These are phyloP conservation scores for Spergularia marina DNA, from an alignment of 148 eudicot species.

Conservation along the genomic window DNA sequence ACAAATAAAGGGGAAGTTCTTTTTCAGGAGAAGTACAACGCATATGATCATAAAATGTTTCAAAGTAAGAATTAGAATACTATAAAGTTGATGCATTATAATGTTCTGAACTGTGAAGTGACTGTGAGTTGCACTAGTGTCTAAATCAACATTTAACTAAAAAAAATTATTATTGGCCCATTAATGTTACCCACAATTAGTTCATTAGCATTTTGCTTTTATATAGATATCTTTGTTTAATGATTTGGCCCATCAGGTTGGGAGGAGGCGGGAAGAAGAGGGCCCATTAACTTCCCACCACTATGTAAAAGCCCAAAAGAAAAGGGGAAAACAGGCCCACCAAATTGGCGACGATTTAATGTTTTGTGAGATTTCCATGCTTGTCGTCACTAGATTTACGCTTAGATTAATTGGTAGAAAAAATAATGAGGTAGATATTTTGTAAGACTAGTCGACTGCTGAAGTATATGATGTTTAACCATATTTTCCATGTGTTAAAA, in stretches of 20 bases:
- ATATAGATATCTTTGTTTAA: slow-evolving; percentile 5
- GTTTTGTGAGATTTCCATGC: neutral
- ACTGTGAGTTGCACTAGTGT: slow-evolving; percentile 16
- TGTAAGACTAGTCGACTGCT: neutral
- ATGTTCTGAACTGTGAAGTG: slow-evolving; percentile 8
- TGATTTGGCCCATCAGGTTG: slow-evolving; percentile 19
- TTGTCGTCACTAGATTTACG: slow-evolving; percentile 11
- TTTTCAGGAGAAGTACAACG: slow-evolving; percentile 25
- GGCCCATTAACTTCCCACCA: slow-evolving; percentile 6
- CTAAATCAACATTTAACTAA: neutral
- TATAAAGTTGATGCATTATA: slow-evolving; percentile 15
- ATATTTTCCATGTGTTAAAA: slow-evolving; percentile 4
- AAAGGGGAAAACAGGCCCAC: neutral
- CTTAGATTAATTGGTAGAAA: slow-evolving; percentile 1
- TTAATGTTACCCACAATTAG: slow-evolving; percentile 9
- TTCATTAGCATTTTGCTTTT: slow-evolving; percentile 15
- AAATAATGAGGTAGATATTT: neutral
- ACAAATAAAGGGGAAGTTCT: neutral
- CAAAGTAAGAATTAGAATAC: slow-evolving; percentile 14
- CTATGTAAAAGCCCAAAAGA: neutral
- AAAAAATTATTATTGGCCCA: slow-evolving; percentile 1
- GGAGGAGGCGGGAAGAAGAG: slow-evolving; percentile 6
- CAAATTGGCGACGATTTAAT: no score
- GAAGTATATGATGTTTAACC: no score
- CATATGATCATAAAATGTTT: slow-evolving; percentile 27